A percentile compares a stretch with the other conserved stretches of the same genome.
Conservation (phyloP, 179 eudicot species). For the Pouteria campechiana region DNA sequence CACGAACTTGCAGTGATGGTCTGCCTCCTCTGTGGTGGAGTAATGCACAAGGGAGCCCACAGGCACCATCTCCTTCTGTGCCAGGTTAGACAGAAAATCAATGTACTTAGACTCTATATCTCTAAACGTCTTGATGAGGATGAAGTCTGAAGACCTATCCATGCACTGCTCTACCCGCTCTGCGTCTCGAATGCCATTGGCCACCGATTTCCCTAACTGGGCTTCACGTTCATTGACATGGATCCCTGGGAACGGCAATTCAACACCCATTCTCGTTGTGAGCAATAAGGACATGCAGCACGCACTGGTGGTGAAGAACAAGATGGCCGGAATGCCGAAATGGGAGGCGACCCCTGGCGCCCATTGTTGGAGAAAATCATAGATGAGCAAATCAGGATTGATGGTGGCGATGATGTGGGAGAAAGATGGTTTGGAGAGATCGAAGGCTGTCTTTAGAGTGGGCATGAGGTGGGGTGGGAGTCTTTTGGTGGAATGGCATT, state of each 20-base stretch:
- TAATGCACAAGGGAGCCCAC: constrained; percentile 4
- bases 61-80: constrained; percentile 2
- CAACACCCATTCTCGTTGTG: background rate
- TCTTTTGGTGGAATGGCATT: constrained; percentile 12
- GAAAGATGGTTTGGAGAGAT: constrained; percentile 1
- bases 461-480: constrained; percentile 10
- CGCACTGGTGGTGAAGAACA: constrained; percentile 7
- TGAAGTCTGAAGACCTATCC: background rate
- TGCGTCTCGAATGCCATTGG: background rate
- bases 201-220: background rate
- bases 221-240: constrained; percentile 1
- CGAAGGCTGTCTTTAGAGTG: constrained; percentile 5
- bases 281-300: background rate
- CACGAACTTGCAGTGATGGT: background rate
- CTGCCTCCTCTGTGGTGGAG: background rate
- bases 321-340: constrained; percentile 3
- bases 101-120: constrained; percentile 8
- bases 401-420: background rate
- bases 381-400: constrained; percentile 8
- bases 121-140: constrained; percentile 3
- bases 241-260: constrained; percentile 4
- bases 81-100: constrained; percentile 2
- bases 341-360: constrained; percentile 1
- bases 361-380: constrained; percentile 9
- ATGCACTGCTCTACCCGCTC: background rate